phyloP scores from a whole-genome alignment of 129 eudicot species.

The Lonicera japonica region DNA sequence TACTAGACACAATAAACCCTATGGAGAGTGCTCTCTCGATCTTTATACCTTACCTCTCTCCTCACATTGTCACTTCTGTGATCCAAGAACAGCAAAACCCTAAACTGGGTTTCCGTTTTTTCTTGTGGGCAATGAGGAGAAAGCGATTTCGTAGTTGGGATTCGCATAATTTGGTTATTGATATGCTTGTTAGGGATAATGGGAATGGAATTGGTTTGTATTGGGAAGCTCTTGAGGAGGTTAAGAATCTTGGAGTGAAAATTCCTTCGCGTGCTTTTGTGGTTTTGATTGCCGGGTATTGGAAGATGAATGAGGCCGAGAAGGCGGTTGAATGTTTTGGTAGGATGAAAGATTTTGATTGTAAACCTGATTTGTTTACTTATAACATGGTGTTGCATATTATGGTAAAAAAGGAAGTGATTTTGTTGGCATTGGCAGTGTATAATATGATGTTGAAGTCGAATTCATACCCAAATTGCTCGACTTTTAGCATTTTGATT shows the following conservation, averaged over 20 bases:
- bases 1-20: constrained; percentile 32
- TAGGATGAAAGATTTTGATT: constrained; percentile 63
- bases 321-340: constrained; percentile 61
- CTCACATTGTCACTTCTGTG: constrained; percentile 21
- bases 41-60: constrained; percentile 27
- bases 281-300: constrained; percentile 50
- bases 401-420: constrained; percentile 43
- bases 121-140: constrained; percentile 49
- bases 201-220: constrained; percentile 32
- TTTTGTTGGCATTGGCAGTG: constrained; percentile 57
- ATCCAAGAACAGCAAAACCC: constrained; percentile 33
- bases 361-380: constrained; percentile 41
- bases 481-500: constrained; percentile 68
- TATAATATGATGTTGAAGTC: constrained; percentile 75
- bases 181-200: constrained; percentile 20
- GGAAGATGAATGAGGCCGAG: constrained; percentile 40
- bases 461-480: constrained; percentile 34
- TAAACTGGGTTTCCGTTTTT: constrained; percentile 56
- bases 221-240: constrained; percentile 52
- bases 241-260: constrained; percentile 10
- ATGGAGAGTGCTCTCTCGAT: constrained; percentile 49
- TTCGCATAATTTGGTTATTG: constrained; percentile 16
- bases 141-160: constrained; percentile 39
- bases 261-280: constrained; percentile 39
- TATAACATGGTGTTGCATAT: constrained; percentile 49